Base-by-base conservation (phyloP, 2,329 filamentous ascomycete genomes). In the Penicillium sp. region DNA sequence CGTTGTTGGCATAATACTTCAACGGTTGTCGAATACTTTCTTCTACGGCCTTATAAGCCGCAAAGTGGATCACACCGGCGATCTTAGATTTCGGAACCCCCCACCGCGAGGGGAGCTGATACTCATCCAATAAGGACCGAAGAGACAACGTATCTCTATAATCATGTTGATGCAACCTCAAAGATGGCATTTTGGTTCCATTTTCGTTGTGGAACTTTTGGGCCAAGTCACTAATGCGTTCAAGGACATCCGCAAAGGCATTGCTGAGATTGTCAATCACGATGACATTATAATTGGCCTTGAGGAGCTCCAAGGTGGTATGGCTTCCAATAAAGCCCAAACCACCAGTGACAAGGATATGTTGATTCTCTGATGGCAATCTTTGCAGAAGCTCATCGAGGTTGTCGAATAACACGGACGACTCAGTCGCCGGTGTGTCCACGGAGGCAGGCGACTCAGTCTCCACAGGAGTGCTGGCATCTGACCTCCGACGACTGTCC, bases 1-100 rank as follows among this genome's bases (percentile, higher is more conserved):
- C 84, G 56, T 89, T 89, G 75, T 88, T 89, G 55, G 79, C 78
- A 70, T 88, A 89, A 71, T 89, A 89, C 54, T 81, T 81, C 52
- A 88, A 70, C 0, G 86, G 86, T 54, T 78, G 74, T 23, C 73
- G 70, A 56, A 88, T 87, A 39, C 83, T 87, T 62, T 89, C 85
- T 23, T 81, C 80, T 0, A 88, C 85, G 2, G 85, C 84, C 67
- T 88, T 88, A 75, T 83, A 83, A 1, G 86, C 86, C 13, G 86
- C 86, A 60, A 88, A 88, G 65, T 89, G 86, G 53, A 89, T 87
- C n/a, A 88, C 84, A 1, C 84, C 85, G 0, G 75, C 74, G 56
- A 88, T 86, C 26, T 74, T 77, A 2, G 83, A 85, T 48, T 70
- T 69, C 16, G 75, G 67, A 13, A 66, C 59, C 21, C 67, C 65